Percentiles rank a stretch among this genome's conserved stretches.
These are phyloP conservation scores for Sphagnum fallax DNA, from an alignment of 228 moss, liverwort and hornwort genomes.

Conservation along the genomic window DNA sequence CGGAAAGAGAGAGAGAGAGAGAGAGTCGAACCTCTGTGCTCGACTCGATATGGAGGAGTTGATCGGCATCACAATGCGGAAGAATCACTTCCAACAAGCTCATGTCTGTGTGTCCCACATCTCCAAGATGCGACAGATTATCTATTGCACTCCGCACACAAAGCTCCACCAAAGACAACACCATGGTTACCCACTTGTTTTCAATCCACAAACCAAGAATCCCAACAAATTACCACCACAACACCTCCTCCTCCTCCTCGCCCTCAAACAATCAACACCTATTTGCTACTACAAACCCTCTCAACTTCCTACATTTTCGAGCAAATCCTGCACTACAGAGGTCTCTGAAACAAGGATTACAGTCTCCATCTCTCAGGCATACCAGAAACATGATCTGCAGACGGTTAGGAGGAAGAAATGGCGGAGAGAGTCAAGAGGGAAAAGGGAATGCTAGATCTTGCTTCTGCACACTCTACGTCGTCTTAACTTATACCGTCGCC, in stretches of 20 bases:
- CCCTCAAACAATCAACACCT: neutral
- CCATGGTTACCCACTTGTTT: conserved; percentile 24
- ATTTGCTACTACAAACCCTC: neutral
- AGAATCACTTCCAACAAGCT: conserved; percentile 49
- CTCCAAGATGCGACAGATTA: conserved; percentile 66
- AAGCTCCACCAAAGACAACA: conserved; percentile 60
- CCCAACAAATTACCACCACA: neutral
- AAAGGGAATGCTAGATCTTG: no score
- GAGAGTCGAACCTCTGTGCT: conserved; percentile 26
- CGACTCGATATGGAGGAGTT: conserved; percentile 70
- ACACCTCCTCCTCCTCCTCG: neutral
- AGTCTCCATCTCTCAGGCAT: neutral
- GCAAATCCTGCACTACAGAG: neutral
- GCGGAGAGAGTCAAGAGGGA: no score
- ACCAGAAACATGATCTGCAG: neutral
- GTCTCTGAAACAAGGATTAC: neutral
- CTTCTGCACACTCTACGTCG: no score
- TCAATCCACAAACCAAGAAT: neutral
- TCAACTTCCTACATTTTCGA: neutral
- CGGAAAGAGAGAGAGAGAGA: no score
- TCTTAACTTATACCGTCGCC: no score
- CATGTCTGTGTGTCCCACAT: conserved; percentile 78
- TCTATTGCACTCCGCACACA: conserved; percentile 85
- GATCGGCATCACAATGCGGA: conserved; percentile 91
- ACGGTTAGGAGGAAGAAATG: neutral